These are phyloP conservation scores for Hylodesmum podocarpum DNA, from an alignment of 306 rosid species.

Conservation along the genomic window DNA sequence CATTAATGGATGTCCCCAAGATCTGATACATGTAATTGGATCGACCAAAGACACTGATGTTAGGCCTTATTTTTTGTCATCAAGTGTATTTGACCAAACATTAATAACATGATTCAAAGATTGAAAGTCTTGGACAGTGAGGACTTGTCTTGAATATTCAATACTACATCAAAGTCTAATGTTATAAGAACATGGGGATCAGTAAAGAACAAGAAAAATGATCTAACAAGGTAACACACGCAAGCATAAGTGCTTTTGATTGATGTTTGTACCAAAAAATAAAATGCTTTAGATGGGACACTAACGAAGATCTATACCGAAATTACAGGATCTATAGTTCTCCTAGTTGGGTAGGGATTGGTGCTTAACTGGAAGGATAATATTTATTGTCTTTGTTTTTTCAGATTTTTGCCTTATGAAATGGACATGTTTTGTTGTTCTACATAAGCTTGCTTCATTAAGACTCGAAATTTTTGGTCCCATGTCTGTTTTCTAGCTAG, in stretches of 20 bases:
- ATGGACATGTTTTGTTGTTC: neutral
- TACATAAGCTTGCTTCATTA: neutral
- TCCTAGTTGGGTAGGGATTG: neutral
- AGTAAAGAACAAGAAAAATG: neutral
- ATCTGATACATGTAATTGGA: constrained; percentile 32
- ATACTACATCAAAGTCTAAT: neutral
- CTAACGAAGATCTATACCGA: neutral
- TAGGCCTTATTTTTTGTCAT: constrained; percentile 1
- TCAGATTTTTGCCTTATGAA: neutral
- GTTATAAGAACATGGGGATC: constrained; percentile 17
- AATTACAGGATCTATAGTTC: constrained; percentile 24
- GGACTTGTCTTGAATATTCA: neutral
- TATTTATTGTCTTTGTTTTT: constrained; percentile 3
- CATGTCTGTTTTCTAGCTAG: neutral
- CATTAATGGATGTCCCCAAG: constrained; percentile 12
- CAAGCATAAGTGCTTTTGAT: neutral
- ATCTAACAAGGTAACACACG: neutral
- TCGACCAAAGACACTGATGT: constrained; percentile 14
- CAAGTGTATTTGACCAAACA: constrained; percentile 1
- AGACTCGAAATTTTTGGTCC: neutral
- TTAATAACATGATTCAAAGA: neutral
- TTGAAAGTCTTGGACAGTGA: neutral
- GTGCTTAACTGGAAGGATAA: neutral
- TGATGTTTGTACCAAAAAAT: neutral
- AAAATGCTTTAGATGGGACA: neutral